Base-by-base conservation (phyloP, 441 rosid species). In the Viola pubescens region DNA sequence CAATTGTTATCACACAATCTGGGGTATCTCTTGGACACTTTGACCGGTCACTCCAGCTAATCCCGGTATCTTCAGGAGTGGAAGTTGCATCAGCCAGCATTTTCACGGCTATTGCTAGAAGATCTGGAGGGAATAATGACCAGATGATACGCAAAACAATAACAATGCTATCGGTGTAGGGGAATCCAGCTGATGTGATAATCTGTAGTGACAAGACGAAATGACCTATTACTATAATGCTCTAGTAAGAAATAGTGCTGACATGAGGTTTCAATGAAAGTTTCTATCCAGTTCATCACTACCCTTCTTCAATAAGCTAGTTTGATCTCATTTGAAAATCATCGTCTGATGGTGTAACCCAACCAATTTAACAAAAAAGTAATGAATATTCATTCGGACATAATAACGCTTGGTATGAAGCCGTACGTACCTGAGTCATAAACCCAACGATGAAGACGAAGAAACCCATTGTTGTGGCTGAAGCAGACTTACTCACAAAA, bases 61-160 rank as follows among this genome's bases (percentile, higher is more conserved):
- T 70, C 62, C 98, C 98, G 44, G 67, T 62, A 70, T 73, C 82
- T 69, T 64, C 76, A 5, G 88, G 82, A 59, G 80, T 72, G 67
- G 70, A 43, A 47, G 84, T 81, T 19, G 90, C 97, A 5, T 44
- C 56, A 48, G 82, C 62, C 52, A 92, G 96, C 37, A 75, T 60
- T 19, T 52, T 39, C 38, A 89, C 66, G 44, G 83, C 82, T 44
- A 71, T 53, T 7, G 91, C 84, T 40, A 88, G 87, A 69, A 89
- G 90, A 83, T 86, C 89, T 1, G 97, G 97, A 4, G 96, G 91
- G 77, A 83, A 94, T 26, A 94, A 48, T 12, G 97, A 89, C 98
- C 98, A 94, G 73, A 88, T 10, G 67, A 16, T 42, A 54, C 73
- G 75, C n/a, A 64, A 11, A 42, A 53, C 13, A 34, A n/a, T 16